Percentiles rank a stretch among this genome's conserved stretches.
These are phyloP conservation scores for Trametes gibbosa DNA, from an alignment of 768 basidiomycete species.

Conservation along the genomic window DNA sequence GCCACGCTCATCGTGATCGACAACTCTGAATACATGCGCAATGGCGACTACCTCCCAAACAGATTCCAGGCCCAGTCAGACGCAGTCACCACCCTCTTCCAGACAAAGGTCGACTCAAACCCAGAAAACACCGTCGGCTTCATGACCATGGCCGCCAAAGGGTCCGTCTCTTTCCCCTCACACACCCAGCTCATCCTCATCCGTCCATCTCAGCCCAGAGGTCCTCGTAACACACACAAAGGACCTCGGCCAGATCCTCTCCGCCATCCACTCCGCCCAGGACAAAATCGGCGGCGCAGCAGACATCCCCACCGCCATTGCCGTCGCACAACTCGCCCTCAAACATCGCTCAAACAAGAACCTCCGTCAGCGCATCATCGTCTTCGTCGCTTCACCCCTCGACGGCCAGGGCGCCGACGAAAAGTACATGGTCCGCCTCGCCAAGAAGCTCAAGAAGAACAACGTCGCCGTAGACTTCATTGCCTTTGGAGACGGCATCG, in stretches of 20 bases:
- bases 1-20: slow-evolving; percentile 97
- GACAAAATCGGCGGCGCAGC: slow-evolving; percentile 75
- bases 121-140: slow-evolving; percentile 97
- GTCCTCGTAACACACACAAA: slow-evolving; percentile 96
- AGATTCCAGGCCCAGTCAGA: slow-evolving; percentile 91
- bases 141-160: slow-evolving; percentile 98
- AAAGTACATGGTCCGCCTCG: slow-evolving; percentile 79
- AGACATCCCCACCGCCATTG: slow-evolving; percentile 88
- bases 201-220: slow-evolving; percentile 61
- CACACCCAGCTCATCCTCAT: neutral
- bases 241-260: slow-evolving; percentile 88
- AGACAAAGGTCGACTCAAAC: slow-evolving; percentile 92
- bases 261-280: slow-evolving; percentile 70
- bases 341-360: slow-evolving; percentile 99
- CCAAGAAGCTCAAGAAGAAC: slow-evolving; percentile 99
- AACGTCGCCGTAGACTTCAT: slow-evolving; percentile 95
- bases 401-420: slow-evolving; percentile 68
- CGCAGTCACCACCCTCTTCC: slow-evolving; percentile 86
- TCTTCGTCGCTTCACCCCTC: slow-evolving; percentile 91
- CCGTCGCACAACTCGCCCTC: slow-evolving; percentile 91
- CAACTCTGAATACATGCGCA: slow-evolving; percentile 97
- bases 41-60: slow-evolving; percentile 85
- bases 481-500: slow-evolving; percentile 87
- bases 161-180: slow-evolving; percentile 42
- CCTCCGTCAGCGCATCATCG: slow-evolving; percentile 91